These are phyloP conservation scores for Pyrus communis DNA, from an alignment of 306 rosid species.

Conservation along the genomic window DNA sequence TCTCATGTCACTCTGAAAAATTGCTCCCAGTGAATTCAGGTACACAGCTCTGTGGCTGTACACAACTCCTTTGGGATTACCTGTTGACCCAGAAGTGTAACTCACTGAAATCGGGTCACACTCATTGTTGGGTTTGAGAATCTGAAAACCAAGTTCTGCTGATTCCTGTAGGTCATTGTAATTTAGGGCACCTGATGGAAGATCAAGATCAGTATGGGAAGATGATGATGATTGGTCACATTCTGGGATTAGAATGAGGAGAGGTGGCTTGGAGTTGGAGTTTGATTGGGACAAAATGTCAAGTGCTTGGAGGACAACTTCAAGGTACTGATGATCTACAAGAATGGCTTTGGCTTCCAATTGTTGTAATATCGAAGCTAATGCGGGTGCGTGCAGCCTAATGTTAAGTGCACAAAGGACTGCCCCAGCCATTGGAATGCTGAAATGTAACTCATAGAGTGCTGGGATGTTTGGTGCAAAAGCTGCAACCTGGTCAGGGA, in stretches of 20 bases:
- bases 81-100: constrained; percentile 84
- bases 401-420: constrained; percentile 60
- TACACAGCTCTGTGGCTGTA: constrained; percentile 72
- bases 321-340: constrained; percentile 47
- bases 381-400: constrained; percentile 39
- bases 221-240: constrained; percentile 12
- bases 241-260: constrained; percentile 41
- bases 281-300: constrained; percentile 21
- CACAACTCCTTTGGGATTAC: constrained; percentile 63
- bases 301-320: constrained; percentile 33
- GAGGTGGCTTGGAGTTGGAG: constrained; percentile 45
- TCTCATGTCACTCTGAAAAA: constrained; percentile 34
- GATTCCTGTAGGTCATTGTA: constrained; percentile 36
- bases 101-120: constrained; percentile 66
- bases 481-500: constrained; percentile 50
- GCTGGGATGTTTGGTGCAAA: constrained; percentile 78
- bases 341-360: constrained; percentile 51
- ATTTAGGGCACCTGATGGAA: constrained; percentile 27
- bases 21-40: constrained; percentile 55
- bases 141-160: constrained; percentile 24
- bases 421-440: constrained; percentile 81
- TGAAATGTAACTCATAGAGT: constrained; percentile 71
- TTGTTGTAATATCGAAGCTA: constrained; percentile 47
- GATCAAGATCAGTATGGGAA: not conserved
- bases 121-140: constrained; percentile 32